Conservation (phyloP, 106 monocot species). For the Acanthochlamys bracteata region DNA sequence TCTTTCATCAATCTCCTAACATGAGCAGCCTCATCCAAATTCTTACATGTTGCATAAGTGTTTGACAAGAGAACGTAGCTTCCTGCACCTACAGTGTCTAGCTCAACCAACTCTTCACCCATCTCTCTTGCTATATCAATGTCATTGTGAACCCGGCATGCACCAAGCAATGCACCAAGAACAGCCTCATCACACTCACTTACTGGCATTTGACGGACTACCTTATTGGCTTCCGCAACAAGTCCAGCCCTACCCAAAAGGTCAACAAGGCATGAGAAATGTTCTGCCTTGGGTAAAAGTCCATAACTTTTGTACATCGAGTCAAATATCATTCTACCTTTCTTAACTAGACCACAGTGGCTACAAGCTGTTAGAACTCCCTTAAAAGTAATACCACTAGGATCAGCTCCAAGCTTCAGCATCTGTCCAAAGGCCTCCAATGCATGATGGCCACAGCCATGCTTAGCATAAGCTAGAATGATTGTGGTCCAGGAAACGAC, state of each 20-base stretch:
- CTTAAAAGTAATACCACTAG: slow-evolving; percentile 24
- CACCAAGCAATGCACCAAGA: slow-evolving; percentile 26
- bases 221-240: slow-evolving; percentile 16
- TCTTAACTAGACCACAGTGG: slow-evolving; percentile 26
- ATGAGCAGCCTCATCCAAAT: slow-evolving; percentile 22
- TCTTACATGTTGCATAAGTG: slow-evolving; percentile 21
- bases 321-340: slow-evolving; percentile 28
- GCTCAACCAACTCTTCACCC: slow-evolving; percentile 28
- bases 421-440: slow-evolving; percentile 22
- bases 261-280: slow-evolving; percentile 29
- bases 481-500: slow-evolving; percentile 36
- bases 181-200: slow-evolving; percentile 18
- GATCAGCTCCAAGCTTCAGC: slow-evolving; percentile 14
- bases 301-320: slow-evolving; percentile 18
- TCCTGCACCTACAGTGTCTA: slow-evolving; percentile 13
- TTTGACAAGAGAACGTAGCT: slow-evolving; percentile 23
- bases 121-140: slow-evolving; percentile 9
- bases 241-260: slow-evolving; percentile 25
- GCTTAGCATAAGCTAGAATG: slow-evolving; percentile 27
- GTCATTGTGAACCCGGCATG: slow-evolving; percentile 23
- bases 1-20: slow-evolving; percentile 39
- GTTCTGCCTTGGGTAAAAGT: slow-evolving; percentile 24
- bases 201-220: slow-evolving; percentile 11
- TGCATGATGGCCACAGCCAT: slow-evolving; percentile 23
- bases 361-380: slow-evolving; percentile 31